Base-by-base conservation (phyloP, 257 asterid species). In the Solanum arcanum region DNA sequence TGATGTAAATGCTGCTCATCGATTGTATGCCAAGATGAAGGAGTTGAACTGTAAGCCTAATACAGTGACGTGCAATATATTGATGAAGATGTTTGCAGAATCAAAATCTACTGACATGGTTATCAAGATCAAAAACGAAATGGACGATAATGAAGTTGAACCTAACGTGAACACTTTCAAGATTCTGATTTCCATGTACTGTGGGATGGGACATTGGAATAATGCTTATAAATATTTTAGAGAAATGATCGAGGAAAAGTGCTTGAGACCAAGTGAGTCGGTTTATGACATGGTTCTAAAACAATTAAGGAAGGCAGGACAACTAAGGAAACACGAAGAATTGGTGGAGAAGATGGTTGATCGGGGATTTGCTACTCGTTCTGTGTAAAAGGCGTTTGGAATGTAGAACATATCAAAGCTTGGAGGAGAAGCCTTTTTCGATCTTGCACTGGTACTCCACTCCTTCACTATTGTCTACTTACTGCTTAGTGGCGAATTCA, bases 171-270 rank as follows among this genome's bases (percentile, higher is more conserved):
- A 94, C 62, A 94, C 95, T 42, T 97, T 88, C 91, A 92, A 89
- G 92, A 91, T 92, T 86, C 83, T 97, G 84, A 95, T 97, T 27
- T 88, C 94, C 5, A 90, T 95, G 95, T 95, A 92, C 86, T 94
- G 95, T 76, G 87, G 89, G 39, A 94, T 95, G 96, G 98, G 99
- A 82, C 99, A 95, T 69, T 97, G 98, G 98, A 95, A 95, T 88
- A 92, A 94, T 42, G 98, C 98, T 1, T 94, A 94, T 88, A 93
- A 89, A 86, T 94, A 87, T 86, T 92, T 95, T 3, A 92, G 88
- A 72, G 97, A 95, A 93, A 97, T 95, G 98, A 90, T 95, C 0
- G 98, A 94, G 93, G 97, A 94, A 12, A 95, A 93, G 89, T 90
- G 94, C 87, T 86, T 95, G 89, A 94, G 83, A 84, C 98, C 98